Evolutionary conservation across 345 rosid genomes (phyloP).

Genomic region (Arabidopsis thaliana): DNA sequence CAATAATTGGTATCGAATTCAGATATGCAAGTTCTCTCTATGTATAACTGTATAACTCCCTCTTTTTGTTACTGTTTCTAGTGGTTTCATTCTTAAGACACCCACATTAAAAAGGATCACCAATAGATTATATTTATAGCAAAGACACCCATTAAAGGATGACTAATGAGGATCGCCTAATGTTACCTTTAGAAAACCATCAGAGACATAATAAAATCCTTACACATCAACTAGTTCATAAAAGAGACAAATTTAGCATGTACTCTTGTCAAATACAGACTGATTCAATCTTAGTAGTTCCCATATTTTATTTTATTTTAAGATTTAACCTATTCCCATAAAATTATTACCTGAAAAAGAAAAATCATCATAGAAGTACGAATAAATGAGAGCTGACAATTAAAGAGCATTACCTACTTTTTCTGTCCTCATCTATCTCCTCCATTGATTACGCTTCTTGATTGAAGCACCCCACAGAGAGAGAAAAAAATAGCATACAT

Average conservation of each 20-base stretch:
- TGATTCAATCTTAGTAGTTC: background rate
- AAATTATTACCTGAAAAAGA: background rate
- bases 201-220: background rate
- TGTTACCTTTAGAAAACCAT: no score
- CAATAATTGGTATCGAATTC: no score
- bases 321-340: no score
- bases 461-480: slow-evolving; percentile 6
- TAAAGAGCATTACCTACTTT: slow-evolving; percentile 7
- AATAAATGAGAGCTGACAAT: background rate
- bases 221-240: background rate
- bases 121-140: no score
- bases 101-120: no score
- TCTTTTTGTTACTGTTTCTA: no score
- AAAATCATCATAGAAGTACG: background rate
- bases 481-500: background rate
- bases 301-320: no score
- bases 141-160: no score
- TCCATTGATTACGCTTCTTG: slow-evolving; percentile 31
- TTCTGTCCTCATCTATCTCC: slow-evolving; percentile 12
- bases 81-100: no score
- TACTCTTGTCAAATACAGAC: background rate
- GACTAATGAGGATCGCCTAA: no score
- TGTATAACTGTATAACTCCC: no score
- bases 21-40: no score
- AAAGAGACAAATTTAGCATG: background rate